Conservation (phyloP, 2,329 filamentous ascomycete genomes). For the Colletotrichum liriopes region DNA sequence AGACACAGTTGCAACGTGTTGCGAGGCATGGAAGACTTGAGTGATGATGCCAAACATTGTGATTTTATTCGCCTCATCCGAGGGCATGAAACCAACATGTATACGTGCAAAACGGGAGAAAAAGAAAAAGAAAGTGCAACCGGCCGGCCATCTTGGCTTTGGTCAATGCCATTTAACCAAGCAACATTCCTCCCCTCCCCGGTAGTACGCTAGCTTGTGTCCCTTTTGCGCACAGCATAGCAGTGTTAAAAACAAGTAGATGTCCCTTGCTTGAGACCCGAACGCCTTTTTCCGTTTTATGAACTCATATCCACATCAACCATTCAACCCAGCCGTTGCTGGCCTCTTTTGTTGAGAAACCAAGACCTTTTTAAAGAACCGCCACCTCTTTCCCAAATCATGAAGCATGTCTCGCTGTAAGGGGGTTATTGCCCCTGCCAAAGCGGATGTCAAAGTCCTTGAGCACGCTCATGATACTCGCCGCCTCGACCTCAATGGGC, state of each 20-base stretch:
- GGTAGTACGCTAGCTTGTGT: neutral
- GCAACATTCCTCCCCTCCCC: neutral
- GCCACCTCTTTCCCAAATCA: neutral
- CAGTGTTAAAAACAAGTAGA: neutral
- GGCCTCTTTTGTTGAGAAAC: neutral
- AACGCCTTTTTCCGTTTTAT: slow-evolving; percentile 3
- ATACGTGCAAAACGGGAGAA: neutral
- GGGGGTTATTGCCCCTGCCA: slow-evolving; percentile 54
- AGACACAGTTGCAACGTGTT: too few relatives aligned
- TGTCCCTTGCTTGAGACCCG: neutral
- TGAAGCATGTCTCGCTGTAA: neutral
- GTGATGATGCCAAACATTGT: neutral
- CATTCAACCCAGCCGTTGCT: neutral
- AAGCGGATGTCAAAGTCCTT: slow-evolving; percentile 86
- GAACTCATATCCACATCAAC: slow-evolving; percentile 4
- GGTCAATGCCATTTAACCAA: neutral
- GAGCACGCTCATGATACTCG: slow-evolving; percentile 88
- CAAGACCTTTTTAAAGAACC: neutral
- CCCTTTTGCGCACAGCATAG: neutral
- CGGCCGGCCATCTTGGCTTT: neutral
- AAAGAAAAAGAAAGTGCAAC: neutral
- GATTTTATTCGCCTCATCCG: neutral
- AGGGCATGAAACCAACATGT: neutral
- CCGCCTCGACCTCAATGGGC: slow-evolving; percentile 85
- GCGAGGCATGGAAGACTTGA: too few relatives aligned